Percentiles rank a stretch among this genome's conserved stretches.
Conservation (phyloP, 768 basidiomycete species). For the Xerocomellus intermedius region DNA sequence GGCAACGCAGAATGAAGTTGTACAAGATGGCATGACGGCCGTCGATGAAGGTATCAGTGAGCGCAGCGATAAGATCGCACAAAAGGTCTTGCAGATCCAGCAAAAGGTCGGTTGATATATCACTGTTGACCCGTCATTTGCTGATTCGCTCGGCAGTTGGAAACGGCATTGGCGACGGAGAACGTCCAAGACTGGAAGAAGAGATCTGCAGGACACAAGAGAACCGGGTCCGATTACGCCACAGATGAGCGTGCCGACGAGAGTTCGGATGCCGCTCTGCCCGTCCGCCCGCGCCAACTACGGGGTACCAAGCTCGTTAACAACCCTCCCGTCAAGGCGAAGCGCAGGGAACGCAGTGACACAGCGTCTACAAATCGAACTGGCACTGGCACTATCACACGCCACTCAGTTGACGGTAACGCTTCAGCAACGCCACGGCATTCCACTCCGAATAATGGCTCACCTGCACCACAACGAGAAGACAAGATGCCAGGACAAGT, state of each 20-base stretch:
- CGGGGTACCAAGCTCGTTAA: conserved; percentile 34
- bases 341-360: conserved; percentile 52
- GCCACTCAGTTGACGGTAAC: conserved; percentile 24
- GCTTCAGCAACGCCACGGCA: conserved; percentile 30
- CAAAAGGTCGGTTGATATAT: conserved; percentile 63
- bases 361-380: conserved; percentile 65
- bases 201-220: conserved; percentile 25
- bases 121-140: neutral
- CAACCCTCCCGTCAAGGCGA: conserved; percentile 35
- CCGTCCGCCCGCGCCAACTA: conserved; percentile 43
- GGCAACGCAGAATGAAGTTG: conserved; percentile 57
- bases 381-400: conserved; percentile 29
- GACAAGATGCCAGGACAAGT: conserved; percentile 41
- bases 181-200: conserved; percentile 36
- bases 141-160: conserved; percentile 51
- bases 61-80: conserved; percentile 83
- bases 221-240: conserved; percentile 25
- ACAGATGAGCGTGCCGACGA: conserved; percentile 58
- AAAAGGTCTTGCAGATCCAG: conserved; percentile 87
- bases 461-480: conserved; percentile 29
- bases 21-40: conserved; percentile 80
- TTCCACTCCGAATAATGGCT: conserved; percentile 25
- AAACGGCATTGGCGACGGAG: conserved; percentile 68
- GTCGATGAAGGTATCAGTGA: conserved; percentile 83
- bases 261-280: conserved; percentile 44